These are phyloP conservation scores for Suillus decipiens DNA, from an alignment of 768 basidiomycete genomes.

Conservation along the genomic window DNA sequence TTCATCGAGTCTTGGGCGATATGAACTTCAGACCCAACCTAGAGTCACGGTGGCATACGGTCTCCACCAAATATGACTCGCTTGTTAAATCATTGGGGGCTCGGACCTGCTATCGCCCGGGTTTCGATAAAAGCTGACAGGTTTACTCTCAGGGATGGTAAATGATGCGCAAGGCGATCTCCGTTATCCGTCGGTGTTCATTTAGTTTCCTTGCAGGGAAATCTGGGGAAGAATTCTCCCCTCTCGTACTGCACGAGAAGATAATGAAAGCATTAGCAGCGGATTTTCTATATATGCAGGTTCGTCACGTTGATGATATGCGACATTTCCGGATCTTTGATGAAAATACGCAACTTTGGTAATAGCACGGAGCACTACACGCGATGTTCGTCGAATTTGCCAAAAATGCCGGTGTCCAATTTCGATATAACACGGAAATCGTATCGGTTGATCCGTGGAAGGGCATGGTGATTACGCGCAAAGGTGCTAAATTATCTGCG, in stretches of 20 bases:
- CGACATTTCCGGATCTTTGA: not conserved
- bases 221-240: slow-evolving; percentile 44
- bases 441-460: slow-evolving; percentile 35
- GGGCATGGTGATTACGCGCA: slow-evolving; percentile 33
- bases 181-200: slow-evolving; percentile 7
- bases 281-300: slow-evolving; percentile 48
- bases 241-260: slow-evolving; percentile 45
- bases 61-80: slow-evolving; percentile 61
- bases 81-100: slow-evolving; percentile 54
- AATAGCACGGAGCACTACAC: slow-evolving; percentile 55
- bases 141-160: slow-evolving; percentile 23
- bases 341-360: not conserved
- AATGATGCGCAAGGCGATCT: not conserved
- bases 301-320: slow-evolving; percentile 23
- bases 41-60: slow-evolving; percentile 41
- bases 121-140: slow-evolving; percentile 23
- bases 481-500: slow-evolving; percentile 43
- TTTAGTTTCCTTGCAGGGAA: slow-evolving; percentile 36
- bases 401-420: slow-evolving; percentile 44
- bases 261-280: slow-evolving; percentile 46
- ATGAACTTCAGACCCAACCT: not conserved
- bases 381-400: slow-evolving; percentile 49
- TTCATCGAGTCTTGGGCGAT: not conserved
- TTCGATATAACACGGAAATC: slow-evolving; percentile 44
- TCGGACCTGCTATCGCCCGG: slow-evolving; percentile 42